Evolutionary conservation across 768 basidiomycete species (phyloP).

Genomic region (Tulasnella sp.): DNA sequence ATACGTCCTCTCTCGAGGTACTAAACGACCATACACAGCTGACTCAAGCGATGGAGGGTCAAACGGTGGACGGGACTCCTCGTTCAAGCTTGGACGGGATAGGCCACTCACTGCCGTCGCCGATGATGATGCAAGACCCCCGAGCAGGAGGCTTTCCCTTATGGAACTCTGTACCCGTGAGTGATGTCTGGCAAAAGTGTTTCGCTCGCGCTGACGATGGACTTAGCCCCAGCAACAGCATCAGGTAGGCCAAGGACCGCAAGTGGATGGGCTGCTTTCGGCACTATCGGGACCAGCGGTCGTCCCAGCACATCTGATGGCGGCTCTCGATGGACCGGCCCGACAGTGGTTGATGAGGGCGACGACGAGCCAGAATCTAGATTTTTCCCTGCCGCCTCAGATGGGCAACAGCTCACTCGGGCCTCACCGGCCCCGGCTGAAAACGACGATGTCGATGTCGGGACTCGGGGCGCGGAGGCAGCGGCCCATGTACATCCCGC

Average conservation of each 20-base stretch:
- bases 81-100: slow-evolving; percentile 6
- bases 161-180: slow-evolving; percentile 17
- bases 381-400: background rate
- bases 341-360: slow-evolving; percentile 7
- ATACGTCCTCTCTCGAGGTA: slow-evolving; percentile 16
- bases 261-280: background rate
- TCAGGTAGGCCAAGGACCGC: slow-evolving; percentile 7
- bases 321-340: slow-evolving; percentile 11
- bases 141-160: slow-evolving; percentile 14
- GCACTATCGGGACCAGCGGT: background rate
- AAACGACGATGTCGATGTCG: slow-evolving; percentile 2
- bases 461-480: background rate
- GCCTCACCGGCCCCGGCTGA: slow-evolving; percentile 2
- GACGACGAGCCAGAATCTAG: slow-evolving; percentile 7
- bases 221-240: slow-evolving; percentile 8
- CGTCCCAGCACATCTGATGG: slow-evolving; percentile 7
- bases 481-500: slow-evolving; percentile 12
- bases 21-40: slow-evolving; percentile 15
- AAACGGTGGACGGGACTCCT: background rate
- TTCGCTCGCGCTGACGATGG: background rate
- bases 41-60: slow-evolving; percentile 16
- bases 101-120: slow-evolving; percentile 2
- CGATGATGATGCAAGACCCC: slow-evolving; percentile 10
- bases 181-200: background rate
- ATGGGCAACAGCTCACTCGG: background rate